phyloP scores from a whole-genome alignment of 1,284 basidiomycete genomes.

The Kalmanozyma brasiliensis region DNA sequence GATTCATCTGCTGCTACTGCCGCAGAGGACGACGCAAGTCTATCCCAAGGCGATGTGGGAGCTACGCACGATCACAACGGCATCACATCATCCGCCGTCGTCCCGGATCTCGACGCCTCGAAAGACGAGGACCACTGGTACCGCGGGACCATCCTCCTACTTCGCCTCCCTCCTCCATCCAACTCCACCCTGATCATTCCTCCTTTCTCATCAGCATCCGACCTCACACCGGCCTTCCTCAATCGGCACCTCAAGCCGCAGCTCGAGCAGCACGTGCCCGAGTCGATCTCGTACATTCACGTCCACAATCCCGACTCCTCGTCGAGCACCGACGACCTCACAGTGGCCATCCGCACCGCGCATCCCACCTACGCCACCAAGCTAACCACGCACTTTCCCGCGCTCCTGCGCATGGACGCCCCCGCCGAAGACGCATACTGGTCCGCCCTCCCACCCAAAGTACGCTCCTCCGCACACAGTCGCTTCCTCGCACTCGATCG shows the following conservation, averaged over 20 bases:
- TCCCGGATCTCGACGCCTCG: too few relatives aligned
- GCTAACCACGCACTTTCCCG: neutral
- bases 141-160: slow-evolving; percentile 22
- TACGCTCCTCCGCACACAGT: slow-evolving; percentile 8
- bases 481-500: slow-evolving; percentile 5
- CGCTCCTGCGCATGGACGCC: slow-evolving; percentile 10
- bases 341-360: slow-evolving; percentile 15
- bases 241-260: slow-evolving; percentile 31
- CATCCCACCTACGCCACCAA: slow-evolving; percentile 6
- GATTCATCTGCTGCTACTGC: too few relatives aligned
- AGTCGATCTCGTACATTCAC: slow-evolving; percentile 38
- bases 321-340: neutral
- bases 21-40: too few relatives aligned
- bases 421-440: slow-evolving; percentile 22
- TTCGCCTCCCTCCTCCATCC: neutral
- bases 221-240: slow-evolving; percentile 9
- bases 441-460: slow-evolving; percentile 16
- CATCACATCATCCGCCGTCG: too few relatives aligned
- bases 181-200: neutral
- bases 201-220: neutral
- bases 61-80: too few relatives aligned
- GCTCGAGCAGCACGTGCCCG: slow-evolving; percentile 27
- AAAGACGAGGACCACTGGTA: slow-evolving; percentile 1
- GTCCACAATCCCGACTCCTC: neutral
- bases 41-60: too few relatives aligned